Percentiles rank a stretch among this genome's conserved stretches.
Evolutionary conservation across 345 rosid genomes (phyloP).

Genomic region (Linum tenue): DNA sequence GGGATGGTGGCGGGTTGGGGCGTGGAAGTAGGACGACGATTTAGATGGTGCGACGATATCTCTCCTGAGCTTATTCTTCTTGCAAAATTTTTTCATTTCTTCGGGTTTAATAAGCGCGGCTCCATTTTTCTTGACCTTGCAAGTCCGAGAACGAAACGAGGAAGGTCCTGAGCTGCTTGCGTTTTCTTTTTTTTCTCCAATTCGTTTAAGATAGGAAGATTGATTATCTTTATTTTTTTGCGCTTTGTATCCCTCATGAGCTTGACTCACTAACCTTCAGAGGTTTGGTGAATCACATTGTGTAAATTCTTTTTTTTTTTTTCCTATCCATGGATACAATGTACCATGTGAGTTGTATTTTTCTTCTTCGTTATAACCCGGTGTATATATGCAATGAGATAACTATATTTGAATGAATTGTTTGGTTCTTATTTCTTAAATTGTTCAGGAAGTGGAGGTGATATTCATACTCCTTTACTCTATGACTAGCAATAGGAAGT

Average conservation of each 20-base stretch:
- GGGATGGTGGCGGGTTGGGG: background rate
- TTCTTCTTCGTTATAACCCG: too few relatives aligned
- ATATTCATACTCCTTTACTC: too few relatives aligned
- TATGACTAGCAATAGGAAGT: too few relatives aligned
- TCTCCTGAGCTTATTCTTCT: slow-evolving; percentile 66
- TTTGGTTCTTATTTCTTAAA: too few relatives aligned
- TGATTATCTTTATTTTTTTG: slow-evolving; percentile 1
- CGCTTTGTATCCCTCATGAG: slow-evolving; percentile 9
- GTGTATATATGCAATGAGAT: too few relatives aligned
- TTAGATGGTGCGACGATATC: slow-evolving; percentile 33
- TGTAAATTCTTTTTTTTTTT: background rate
- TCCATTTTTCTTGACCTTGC: slow-evolving; percentile 76
- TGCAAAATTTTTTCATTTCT: background rate
- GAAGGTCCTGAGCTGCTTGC: rapidly evolving
- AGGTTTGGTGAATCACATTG: too few relatives aligned
- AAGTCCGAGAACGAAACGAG: slow-evolving; percentile 19
- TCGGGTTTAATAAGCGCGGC: slow-evolving; percentile 8
- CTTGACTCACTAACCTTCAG: background rate
- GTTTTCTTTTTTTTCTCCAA: background rate
- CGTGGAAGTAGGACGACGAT: background rate
- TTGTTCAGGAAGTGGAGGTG: too few relatives aligned
- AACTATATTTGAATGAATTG: too few relatives aligned
- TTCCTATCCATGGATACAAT: background rate
- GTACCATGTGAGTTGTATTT: too few relatives aligned
- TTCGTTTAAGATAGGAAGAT: background rate